phyloP scores from a whole-genome alignment of 257 asterid species.

The Dorcoceras hygrometricum region DNA sequence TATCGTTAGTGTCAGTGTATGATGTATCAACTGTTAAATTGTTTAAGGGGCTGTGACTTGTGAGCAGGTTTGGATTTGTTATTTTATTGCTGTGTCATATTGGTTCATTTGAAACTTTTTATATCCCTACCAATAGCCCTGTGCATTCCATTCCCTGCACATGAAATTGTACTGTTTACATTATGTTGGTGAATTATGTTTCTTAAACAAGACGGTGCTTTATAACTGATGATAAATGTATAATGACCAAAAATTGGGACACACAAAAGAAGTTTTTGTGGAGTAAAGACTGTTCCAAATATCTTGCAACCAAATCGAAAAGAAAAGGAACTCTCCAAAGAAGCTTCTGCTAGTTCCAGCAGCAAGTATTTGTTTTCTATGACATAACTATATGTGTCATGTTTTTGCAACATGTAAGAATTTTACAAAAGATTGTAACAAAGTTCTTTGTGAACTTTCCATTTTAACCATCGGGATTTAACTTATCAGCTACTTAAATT shows the following conservation, averaged over 20 bases:
- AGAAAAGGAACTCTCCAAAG: not conserved
- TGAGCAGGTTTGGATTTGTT: not conserved
- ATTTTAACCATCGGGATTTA: too few species aligned
- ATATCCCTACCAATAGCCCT: not conserved
- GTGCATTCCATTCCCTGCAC: too few species aligned
- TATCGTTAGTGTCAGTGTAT: too few species aligned
- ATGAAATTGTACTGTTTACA: too few species aligned
- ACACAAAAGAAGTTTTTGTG: not conserved
- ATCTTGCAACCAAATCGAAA: not conserved
- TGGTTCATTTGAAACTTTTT: not conserved
- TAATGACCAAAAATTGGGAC: slow-evolving; percentile 8
- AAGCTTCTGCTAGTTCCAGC: too few species aligned
- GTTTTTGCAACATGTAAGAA: too few species aligned
- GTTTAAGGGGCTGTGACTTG: not conserved
- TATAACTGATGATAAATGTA: not conserved
- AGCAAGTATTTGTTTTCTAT: too few species aligned
- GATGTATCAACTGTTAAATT: not conserved
- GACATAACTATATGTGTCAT: too few species aligned
- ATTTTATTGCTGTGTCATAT: not conserved
- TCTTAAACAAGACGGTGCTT: too few species aligned
- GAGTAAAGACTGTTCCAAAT: not conserved
- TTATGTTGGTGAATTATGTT: too few species aligned
- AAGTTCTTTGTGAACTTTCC: too few species aligned
- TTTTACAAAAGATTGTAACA: too few species aligned
- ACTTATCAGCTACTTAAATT: not conserved